These are phyloP conservation scores for Phoma sp. DNA, from an alignment of 2,329 filamentous ascomycete species.

Conservation along the genomic window DNA sequence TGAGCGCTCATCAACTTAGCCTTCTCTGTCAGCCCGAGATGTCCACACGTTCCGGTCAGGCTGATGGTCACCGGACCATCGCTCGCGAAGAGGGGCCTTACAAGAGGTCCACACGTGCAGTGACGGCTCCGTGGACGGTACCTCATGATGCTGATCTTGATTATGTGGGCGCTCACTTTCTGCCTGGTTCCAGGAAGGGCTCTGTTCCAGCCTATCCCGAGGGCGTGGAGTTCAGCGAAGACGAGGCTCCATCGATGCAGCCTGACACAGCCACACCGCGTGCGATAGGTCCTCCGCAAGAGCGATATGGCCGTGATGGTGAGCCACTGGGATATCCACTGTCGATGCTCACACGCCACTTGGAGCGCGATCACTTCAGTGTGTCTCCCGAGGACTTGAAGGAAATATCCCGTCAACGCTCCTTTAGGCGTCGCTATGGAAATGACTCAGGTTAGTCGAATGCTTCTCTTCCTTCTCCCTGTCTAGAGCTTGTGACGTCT, in stretches of 20 bases:
- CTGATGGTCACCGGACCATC: conserved; percentile 1
- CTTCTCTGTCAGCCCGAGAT: not conserved
- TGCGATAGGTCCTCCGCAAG: not conserved
- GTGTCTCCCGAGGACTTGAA: not conserved
- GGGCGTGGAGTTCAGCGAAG: conserved; percentile 1
- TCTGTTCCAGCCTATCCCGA: not conserved
- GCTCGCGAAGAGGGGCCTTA: not conserved
- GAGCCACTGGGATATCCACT: not conserved
- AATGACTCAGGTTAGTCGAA: not conserved
- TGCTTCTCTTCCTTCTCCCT: not conserved
- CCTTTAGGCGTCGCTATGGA: too few relatives aligned
- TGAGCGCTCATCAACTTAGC: not conserved
- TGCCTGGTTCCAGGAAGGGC: not conserved
- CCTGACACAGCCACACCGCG: not conserved
- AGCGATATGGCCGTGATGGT: not conserved
- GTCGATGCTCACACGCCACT: not conserved
- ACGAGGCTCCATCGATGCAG: conserved; percentile 1
- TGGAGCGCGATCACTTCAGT: not conserved
- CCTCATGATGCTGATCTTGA: not conserved
- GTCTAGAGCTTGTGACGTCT: too few relatives aligned
- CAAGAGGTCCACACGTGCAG: not conserved
- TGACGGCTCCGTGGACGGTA: not conserved
- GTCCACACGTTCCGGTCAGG: not conserved
- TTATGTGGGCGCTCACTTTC: not conserved
- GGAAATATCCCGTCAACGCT: not conserved